phyloP scores from a whole-genome alignment of 805 yeast genomes.

The Wickerhamomyces tratensis region DNA sequence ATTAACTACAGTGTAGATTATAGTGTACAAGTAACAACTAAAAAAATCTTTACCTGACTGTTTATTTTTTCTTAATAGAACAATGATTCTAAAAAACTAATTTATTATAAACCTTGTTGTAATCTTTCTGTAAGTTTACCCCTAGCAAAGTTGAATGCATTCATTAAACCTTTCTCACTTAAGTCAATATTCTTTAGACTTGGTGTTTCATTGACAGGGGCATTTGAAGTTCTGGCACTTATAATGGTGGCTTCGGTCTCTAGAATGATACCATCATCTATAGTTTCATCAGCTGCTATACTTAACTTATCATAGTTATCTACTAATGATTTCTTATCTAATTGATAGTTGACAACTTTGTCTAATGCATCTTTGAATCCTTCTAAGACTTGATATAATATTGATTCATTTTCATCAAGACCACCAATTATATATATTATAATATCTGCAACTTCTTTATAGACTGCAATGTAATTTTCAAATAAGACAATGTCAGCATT shows the following conservation, averaged over 20 bases:
- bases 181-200: constrained; percentile 52
- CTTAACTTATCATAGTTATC: constrained; percentile 82
- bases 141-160: constrained; percentile 82
- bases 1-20: too few species aligned
- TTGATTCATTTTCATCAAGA: constrained; percentile 75
- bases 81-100: too few species aligned
- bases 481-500: constrained; percentile 73
- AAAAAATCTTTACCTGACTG: too few species aligned
- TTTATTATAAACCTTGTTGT: constrained; percentile 28
- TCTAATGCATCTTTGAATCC: constrained; percentile 80
- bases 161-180: constrained; percentile 67
- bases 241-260: constrained; percentile 85
- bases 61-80: too few species aligned
- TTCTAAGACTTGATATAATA: constrained; percentile 63
- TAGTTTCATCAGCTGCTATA: constrained; percentile 81
- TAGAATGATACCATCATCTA: constrained; percentile 88
- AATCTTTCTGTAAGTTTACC: constrained; percentile 52
- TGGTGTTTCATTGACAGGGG: constrained; percentile 62
- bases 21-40: too few species aligned
- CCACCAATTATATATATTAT: constrained; percentile 64
- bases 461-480: constrained; percentile 75
- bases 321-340: constrained; percentile 71
- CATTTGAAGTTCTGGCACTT: constrained; percentile 83
- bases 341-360: constrained; percentile 51
- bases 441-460: constrained; percentile 75